Base-by-base conservation (phyloP, 148 eudicot species). In the Bassia scoparia region DNA sequence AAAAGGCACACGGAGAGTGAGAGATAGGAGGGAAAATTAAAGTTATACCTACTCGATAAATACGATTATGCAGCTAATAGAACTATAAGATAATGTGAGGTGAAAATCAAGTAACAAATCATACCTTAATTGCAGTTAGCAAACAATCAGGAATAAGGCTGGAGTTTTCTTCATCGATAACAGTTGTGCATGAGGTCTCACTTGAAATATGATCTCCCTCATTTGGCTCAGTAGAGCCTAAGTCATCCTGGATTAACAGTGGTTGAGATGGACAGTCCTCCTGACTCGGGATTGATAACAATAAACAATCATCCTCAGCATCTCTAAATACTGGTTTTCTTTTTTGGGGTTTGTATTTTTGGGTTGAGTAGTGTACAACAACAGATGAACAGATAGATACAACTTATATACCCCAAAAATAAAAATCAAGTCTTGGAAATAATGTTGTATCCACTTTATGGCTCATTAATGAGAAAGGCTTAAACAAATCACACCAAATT, bases 111-210 rank as follows among this genome's bases (percentile, higher is more conserved):
- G 43, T 20, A 78, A 53, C 56, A 30, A 53, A 55, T 58, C 41
- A 18, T 84, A 91, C 98, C 97, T 95, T 95, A 58, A 95, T 86
- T 64, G 91, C 79, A 46, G 97, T 76, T 64, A 91, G 87, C 76
- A 95, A 91, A 77, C 96, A 87, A 52, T 91, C 93, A 33, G 83
- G 82, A 61, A 88, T 83, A 81, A 91, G 87, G 69, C 59, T 77
- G 74, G 87, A 84, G 67, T 68, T 77, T 58, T 88, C 89, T 71
- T 81, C 86, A 62, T 81, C 89, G 67, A 71, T 61, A 61, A 79
- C 72, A 73, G 84, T 78, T 73, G 97, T 88, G 77, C 89, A 84
- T 29, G 96, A 87, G 35, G 81, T 76, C 54, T 82, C 89, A 83
- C 80, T 82, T 26, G 86, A 87, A 68, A 73, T 59, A 70, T 41